Evolutionary conservation across 2,329 filamentous ascomycete genomes (phyloP).

Genomic region (Paecilomyces niveus): DNA sequence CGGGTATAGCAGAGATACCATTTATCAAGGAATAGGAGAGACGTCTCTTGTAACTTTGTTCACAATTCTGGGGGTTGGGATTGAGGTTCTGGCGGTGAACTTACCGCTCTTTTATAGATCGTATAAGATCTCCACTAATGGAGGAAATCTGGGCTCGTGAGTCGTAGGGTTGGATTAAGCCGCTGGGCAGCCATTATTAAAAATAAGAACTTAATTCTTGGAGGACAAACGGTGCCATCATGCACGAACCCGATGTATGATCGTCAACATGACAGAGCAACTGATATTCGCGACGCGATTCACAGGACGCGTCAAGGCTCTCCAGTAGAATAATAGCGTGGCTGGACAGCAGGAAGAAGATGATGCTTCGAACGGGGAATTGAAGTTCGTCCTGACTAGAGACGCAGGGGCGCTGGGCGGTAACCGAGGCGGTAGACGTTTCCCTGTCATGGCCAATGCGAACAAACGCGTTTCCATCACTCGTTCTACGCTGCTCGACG

Average conservation of each 20-base stretch:
- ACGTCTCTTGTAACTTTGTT: neutral
- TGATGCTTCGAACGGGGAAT: neutral
- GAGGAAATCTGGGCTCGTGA: neutral
- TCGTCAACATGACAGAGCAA: neutral
- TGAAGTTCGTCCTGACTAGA: neutral
- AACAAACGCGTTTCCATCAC: neutral
- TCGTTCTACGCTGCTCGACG: neutral
- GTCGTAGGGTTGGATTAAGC: neutral
- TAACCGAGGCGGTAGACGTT: slow-evolving; percentile 1
- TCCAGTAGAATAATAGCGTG: neutral
- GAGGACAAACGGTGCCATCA: neutral
- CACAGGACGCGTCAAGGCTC: neutral
- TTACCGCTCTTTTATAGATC: neutral
- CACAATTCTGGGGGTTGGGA: neutral
- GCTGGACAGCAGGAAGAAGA: neutral
- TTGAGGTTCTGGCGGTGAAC: neutral
- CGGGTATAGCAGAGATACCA: neutral
- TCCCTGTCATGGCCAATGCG: slow-evolving; percentile 2
- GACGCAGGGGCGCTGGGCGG: slow-evolving; percentile 1
- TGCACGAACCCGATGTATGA: neutral
- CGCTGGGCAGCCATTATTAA: neutral
- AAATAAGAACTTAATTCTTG: neutral
- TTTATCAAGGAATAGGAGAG: neutral
- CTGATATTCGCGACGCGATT: neutral
- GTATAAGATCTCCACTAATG: neutral